Evolutionary conservation across 1,139 yeast species (phyloP).

Genomic region (Suhomyces taliae): DNA sequence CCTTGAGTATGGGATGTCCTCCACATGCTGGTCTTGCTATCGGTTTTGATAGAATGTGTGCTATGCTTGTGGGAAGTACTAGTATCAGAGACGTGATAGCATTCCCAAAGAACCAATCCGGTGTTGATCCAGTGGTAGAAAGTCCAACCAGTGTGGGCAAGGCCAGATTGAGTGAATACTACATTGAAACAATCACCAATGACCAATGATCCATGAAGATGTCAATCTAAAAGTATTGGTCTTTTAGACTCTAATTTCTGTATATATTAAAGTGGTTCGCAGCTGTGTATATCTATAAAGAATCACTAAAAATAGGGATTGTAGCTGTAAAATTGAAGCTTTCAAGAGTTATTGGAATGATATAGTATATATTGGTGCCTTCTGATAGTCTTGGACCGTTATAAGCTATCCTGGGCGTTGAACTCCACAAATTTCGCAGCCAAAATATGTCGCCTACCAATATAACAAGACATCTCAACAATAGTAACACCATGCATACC

Average conservation of each 20-base stretch:
- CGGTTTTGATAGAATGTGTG: slow-evolving; percentile 91
- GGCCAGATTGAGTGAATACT: slow-evolving; percentile 51
- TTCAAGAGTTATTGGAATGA: too few relatives aligned
- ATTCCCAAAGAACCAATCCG: slow-evolving; percentile 90
- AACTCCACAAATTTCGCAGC: too few relatives aligned
- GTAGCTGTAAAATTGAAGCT: too few relatives aligned
- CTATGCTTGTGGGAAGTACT: slow-evolving; percentile 74
- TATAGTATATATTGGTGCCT: too few relatives aligned
- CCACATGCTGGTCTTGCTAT: slow-evolving; percentile 98
- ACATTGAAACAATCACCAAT: slow-evolving; percentile 24
- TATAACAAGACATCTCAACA: too few relatives aligned
- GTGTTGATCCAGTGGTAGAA: slow-evolving; percentile 83
- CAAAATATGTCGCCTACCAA: too few relatives aligned
- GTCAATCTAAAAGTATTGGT: too few relatives aligned
- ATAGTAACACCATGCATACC: too few relatives aligned
- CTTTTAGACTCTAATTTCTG: too few relatives aligned
- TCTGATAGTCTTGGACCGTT: too few relatives aligned
- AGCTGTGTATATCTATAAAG: neutral
- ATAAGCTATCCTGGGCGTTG: too few relatives aligned
- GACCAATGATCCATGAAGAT: neutral
- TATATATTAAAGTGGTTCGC: neutral
- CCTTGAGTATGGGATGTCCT: slow-evolving; percentile 90
- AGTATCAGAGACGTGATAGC: slow-evolving; percentile 93
- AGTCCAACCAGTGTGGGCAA: slow-evolving; percentile 71
- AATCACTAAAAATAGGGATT: neutral